Percentiles rank a stretch among this genome's conserved stretches.
Evolutionary conservation across 2,329 filamentous ascomycete species (phyloP).

Genomic region (Hymenoscyphus scutula): DNA sequence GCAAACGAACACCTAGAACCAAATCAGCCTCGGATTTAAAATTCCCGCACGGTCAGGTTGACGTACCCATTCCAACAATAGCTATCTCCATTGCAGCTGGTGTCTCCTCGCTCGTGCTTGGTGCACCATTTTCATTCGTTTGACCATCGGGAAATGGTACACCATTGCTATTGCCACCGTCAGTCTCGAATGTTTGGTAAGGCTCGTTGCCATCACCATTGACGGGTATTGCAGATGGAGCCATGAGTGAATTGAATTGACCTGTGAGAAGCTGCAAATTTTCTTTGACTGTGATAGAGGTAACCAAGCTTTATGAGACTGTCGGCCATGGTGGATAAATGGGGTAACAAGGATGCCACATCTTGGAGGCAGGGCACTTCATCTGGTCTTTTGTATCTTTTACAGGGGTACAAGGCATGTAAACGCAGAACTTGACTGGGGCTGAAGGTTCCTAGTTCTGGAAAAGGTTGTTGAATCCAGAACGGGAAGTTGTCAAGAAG

Average conservation of each 20-base stretch:
- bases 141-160: not conserved
- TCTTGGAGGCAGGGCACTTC: slow-evolving; percentile 2
- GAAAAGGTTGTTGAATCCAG: not conserved
- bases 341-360: slow-evolving; percentile 1
- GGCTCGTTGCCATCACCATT: slow-evolving; percentile 8
- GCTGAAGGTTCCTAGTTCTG: not conserved
- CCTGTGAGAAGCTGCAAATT: slow-evolving; percentile 1
- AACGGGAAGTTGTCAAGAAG: slow-evolving; percentile 7
- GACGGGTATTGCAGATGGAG: slow-evolving; percentile 16
- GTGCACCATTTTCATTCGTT: not conserved
- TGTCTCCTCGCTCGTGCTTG: not conserved
- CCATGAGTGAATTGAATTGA: slow-evolving; percentile 12
- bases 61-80: slow-evolving; percentile 11
- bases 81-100: slow-evolving; percentile 7
- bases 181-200: slow-evolving; percentile 1
- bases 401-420: slow-evolving; percentile 1
- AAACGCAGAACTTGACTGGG: not conserved
- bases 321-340: slow-evolving; percentile 6
- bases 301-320: slow-evolving; percentile 9
- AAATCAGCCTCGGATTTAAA: slow-evolving; percentile 37
- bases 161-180: not conserved
- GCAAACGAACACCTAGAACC: slow-evolving; percentile 39
- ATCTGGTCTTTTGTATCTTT: slow-evolving; percentile 7
- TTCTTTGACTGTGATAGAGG: not conserved
- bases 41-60: not conserved